Percentiles rank a stretch among this genome's conserved stretches.
Evolutionary conservation across 768 basidiomycete genomes (phyloP).

Genomic region (Austroboletus eburneus): DNA sequence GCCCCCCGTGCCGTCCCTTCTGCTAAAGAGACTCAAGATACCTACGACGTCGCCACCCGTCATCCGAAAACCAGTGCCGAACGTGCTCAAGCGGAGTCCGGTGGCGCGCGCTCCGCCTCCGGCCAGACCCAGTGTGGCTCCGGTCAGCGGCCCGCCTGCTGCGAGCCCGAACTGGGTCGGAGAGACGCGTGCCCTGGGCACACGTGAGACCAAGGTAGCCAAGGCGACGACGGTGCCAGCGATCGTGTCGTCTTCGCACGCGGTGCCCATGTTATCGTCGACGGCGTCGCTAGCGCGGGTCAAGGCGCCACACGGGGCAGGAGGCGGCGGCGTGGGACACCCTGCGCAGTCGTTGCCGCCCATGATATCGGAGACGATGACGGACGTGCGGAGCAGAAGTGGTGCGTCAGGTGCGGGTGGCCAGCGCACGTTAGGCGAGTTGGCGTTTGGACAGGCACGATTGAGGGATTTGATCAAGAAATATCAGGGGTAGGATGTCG

Average conservation of each 20-base stretch:
- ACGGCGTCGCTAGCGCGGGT: slow-evolving; percentile 72
- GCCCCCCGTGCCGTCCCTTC: neutral
- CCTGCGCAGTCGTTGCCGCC: slow-evolving; percentile 25
- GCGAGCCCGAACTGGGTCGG: neutral
- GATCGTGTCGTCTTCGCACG: slow-evolving; percentile 65
- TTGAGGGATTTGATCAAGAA: slow-evolving; percentile 78
- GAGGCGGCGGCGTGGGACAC: too few relatives aligned
- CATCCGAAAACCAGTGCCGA: slow-evolving; percentile 10
- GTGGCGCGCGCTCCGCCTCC: neutral
- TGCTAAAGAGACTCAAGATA: slow-evolving; percentile 12
- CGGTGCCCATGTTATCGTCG: slow-evolving; percentile 66
- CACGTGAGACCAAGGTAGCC: slow-evolving; percentile 33
- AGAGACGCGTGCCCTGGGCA: slow-evolving; percentile 7
- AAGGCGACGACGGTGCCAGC: slow-evolving; percentile 71
- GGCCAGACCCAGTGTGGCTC: too few relatives aligned
- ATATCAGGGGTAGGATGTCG: slow-evolving; percentile 62
- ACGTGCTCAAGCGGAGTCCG: slow-evolving; percentile 11
- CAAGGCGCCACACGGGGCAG: too few relatives aligned
- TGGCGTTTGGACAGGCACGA: slow-evolving; percentile 74
- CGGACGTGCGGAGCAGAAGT: slow-evolving; percentile 12
- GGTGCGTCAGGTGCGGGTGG: slow-evolving; percentile 3
- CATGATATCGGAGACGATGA: slow-evolving; percentile 32
- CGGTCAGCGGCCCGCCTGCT: neutral
- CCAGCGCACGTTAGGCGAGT: slow-evolving; percentile 36
- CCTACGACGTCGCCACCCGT: neutral